Evolutionary conservation across 1,284 basidiomycete genomes (phyloP).

Genomic region (Ustilago sp.): DNA sequence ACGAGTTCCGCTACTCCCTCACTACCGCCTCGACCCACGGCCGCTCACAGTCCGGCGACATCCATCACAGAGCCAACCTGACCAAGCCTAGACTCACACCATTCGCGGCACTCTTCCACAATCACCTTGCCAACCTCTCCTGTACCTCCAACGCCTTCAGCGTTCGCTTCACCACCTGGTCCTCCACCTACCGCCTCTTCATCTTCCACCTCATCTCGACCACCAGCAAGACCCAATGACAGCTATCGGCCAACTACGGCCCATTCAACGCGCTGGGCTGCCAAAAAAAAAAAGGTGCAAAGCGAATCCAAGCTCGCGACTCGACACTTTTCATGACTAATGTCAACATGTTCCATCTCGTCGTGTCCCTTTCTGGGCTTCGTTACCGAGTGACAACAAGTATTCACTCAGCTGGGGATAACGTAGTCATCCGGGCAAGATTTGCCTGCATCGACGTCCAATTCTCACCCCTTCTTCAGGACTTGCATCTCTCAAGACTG

Average conservation of each 20-base stretch:
- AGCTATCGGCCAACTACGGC: constrained; percentile 44
- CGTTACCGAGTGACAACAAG: too few relatives aligned
- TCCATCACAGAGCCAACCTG: constrained; percentile 9
- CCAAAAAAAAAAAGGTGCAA: too few relatives aligned
- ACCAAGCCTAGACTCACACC: constrained; percentile 35
- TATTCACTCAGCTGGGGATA: too few relatives aligned
- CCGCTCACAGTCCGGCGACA: constrained; percentile 7
- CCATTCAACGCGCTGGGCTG: not conserved
- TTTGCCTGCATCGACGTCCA: too few relatives aligned
- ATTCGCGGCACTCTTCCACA: constrained; percentile 33
- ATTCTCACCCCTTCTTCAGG: too few relatives aligned
- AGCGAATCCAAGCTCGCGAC: too few relatives aligned
- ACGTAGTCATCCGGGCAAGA: too few relatives aligned
- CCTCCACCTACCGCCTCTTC: constrained; percentile 14
- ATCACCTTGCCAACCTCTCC: constrained; percentile 10
- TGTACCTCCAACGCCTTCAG: constrained; percentile 11
- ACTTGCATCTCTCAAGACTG: too few relatives aligned
- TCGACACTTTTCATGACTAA: too few relatives aligned
- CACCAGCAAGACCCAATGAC: constrained; percentile 15
- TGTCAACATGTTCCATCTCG: too few relatives aligned
- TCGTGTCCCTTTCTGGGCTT: too few relatives aligned
- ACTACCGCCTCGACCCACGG: constrained; percentile 27
- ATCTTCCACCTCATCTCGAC: constrained; percentile 15
- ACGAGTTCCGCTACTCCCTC: constrained; percentile 10
- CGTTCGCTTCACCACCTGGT: constrained; percentile 24